These are phyloP conservation scores for Gomphus bonarii DNA, from an alignment of 1,284 basidiomycete genomes.

Conservation along the genomic window DNA sequence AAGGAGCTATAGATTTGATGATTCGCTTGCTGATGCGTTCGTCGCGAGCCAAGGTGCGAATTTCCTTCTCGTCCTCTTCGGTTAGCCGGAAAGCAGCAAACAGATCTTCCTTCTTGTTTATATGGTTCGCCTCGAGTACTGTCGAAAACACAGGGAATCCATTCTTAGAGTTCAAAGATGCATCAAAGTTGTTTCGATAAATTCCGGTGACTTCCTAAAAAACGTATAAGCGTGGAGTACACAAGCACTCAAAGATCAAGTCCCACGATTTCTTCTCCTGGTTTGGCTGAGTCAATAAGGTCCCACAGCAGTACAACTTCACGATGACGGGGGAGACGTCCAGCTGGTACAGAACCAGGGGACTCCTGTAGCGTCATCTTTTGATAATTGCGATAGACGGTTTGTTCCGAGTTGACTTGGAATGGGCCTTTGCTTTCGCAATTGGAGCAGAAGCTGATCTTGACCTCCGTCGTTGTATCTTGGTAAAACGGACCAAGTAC, in stretches of 20 bases:
- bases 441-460: constrained; percentile 88
- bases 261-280: constrained; percentile 93
- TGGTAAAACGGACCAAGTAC: constrained; percentile 96
- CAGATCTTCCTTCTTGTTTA: constrained; percentile 94
- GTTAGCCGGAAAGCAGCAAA: constrained; percentile 95
- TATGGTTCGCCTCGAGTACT: constrained; percentile 93
- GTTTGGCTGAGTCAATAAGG: constrained; percentile 94
- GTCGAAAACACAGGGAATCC: constrained; percentile 99
- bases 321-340: constrained; percentile 90
- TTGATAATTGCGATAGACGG: constrained; percentile 97
- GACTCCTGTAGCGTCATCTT: constrained; percentile 99
- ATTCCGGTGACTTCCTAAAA: constrained; percentile 88
- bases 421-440: constrained; percentile 95
- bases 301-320: constrained; percentile 98
- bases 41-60: constrained; percentile 79
- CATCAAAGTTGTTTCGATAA: constrained; percentile 99
- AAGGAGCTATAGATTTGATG: constrained; percentile 96
- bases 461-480: constrained; percentile 90
- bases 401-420: constrained; percentile 96
- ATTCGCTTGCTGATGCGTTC: constrained; percentile 95
- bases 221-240: constrained; percentile 12
- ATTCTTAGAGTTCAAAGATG: constrained; percentile 95
- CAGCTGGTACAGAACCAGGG: constrained; percentile 96
- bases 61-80: constrained; percentile 92
- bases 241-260: not conserved